These are phyloP conservation scores for Talaromyces borbonicus DNA, from an alignment of 495 filamentous ascomycete genomes.

Conservation along the genomic window DNA sequence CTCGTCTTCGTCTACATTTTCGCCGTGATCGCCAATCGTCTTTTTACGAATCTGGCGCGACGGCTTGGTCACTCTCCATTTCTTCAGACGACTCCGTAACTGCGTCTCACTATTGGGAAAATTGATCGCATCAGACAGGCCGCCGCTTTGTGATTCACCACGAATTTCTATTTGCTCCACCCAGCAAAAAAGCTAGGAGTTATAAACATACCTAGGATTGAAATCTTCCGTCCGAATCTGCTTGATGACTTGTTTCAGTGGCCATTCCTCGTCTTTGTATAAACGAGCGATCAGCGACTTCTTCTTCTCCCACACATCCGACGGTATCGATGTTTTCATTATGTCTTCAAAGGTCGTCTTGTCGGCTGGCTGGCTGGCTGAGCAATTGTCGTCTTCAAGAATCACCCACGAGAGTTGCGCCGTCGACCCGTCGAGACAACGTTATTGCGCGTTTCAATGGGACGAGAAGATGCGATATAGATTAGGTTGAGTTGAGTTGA, in stretches of 20 bases:
- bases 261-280: constrained; percentile 42
- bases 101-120: constrained; percentile 42
- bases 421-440: too few species aligned
- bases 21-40: constrained; percentile 21
- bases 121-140: too few species aligned
- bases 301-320: constrained; percentile 42
- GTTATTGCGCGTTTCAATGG: too few species aligned
- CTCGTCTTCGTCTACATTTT: constrained; percentile 13
- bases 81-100: constrained; percentile 37
- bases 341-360: neutral
- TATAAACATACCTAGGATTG: constrained; percentile 32
- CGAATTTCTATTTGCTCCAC: too few species aligned
- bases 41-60: constrained; percentile 39
- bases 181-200: too few species aligned
- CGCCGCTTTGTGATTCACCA: too few species aligned
- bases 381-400: too few species aligned
- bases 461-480: too few species aligned
- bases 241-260: constrained; percentile 41
- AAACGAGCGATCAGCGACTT: constrained; percentile 36
- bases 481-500: too few species aligned
- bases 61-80: constrained; percentile 41
- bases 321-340: constrained; percentile 40
- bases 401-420: too few species aligned
- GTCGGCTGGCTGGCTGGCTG: too few species aligned
- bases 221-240: constrained; percentile 39